Evolutionary conservation across 768 basidiomycete genomes (phyloP), one percentile per base, ranked within the genome.

Genomic region (Phaffia tasmanica): DNA sequence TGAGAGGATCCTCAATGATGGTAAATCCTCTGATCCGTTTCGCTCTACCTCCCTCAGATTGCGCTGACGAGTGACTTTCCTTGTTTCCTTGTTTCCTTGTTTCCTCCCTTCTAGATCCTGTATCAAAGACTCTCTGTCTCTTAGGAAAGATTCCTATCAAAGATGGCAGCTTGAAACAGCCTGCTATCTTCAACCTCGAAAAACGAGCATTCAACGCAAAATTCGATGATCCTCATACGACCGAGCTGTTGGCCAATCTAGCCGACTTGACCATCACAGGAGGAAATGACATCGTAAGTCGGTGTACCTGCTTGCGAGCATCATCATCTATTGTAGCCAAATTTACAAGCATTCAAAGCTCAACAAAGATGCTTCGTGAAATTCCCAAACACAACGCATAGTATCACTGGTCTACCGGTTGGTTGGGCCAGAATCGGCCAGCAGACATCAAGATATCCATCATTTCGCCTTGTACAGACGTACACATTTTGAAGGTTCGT

Each of bases 391-490:
- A 50, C 70, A 15, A 57, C 29, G 5, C 50, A 14, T 71, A 92
- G 89, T 94, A 94, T 76, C 80, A 84, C 18, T 92, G 88, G 85
- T 75, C 85, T 46, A 83, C 86, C 66, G 89, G 81, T 2, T 90
- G 86, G 85, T 73, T 88, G n/a, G 70, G 72, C 1, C 69, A 73
- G 19, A 49, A 65, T 70, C 79, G 77, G 51, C 72, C 73, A 2
- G 62, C 84, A 1, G 92, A 95, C 71, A 78, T 91, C 66, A 89
- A 89, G 77, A 82, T 98, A 70, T 48, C 51, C 16, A 87, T 91
- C 21, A 85, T 95, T 61, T 87, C 81, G 69, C 94, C 94, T 19
- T 90, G 90, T 1, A 97, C 90, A 0, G 87, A 91, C 9, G 83
- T 85, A 3, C 92, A 98, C 73, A 85, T 98, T 66, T 81, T 81